A percentile compares a stretch with the other conserved stretches of the same genome.
phyloP scores from a whole-genome alignment of 2,329 filamentous ascomycete species.

The Talaromyces funiculosus region DNA sequence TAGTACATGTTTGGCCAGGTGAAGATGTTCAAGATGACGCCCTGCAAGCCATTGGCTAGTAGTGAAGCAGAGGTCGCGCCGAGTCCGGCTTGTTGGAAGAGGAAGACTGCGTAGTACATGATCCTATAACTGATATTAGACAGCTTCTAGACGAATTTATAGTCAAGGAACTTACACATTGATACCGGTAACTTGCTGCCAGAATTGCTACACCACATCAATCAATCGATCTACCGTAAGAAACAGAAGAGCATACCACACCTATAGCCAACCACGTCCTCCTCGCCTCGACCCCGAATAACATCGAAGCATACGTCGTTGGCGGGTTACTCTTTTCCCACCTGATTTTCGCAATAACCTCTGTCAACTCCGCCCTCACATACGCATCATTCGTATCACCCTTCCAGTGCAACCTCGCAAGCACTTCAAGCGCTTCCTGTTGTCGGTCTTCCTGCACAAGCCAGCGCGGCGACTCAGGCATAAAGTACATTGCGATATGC shows the following conservation, averaged over 20 bases:
- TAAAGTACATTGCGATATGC: slow-evolving; percentile 27
- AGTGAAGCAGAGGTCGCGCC: slow-evolving; percentile 19
- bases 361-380: slow-evolving; percentile 14
- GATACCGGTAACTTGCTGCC: slow-evolving; percentile 21
- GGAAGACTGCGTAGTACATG: slow-evolving; percentile 28
- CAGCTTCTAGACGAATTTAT: not conserved
- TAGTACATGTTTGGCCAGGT: slow-evolving; percentile 26
- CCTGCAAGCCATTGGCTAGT: slow-evolving; percentile 26
- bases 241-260: slow-evolving; percentile 16
- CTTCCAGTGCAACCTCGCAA: slow-evolving; percentile 10
- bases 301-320: slow-evolving; percentile 17
- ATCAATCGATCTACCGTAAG: not conserved
- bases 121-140: slow-evolving; percentile 15
- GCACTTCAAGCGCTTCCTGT: slow-evolving; percentile 15
- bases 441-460: slow-evolving; percentile 9
- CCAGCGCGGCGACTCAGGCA: slow-evolving; percentile 13
- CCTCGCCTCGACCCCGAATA: slow-evolving; percentile 17
- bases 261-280: slow-evolving; percentile 22
- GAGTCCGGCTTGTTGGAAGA: slow-evolving; percentile 27
- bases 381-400: slow-evolving; percentile 21
- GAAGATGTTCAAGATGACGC: slow-evolving; percentile 26
- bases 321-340: slow-evolving; percentile 16
- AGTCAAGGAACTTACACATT: slow-evolving; percentile 18
- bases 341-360: slow-evolving; percentile 14
- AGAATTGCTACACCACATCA: slow-evolving; percentile 18